phyloP scores from a whole-genome alignment of 768 basidiomycete species.

The Mycena rebaudengoi region DNA sequence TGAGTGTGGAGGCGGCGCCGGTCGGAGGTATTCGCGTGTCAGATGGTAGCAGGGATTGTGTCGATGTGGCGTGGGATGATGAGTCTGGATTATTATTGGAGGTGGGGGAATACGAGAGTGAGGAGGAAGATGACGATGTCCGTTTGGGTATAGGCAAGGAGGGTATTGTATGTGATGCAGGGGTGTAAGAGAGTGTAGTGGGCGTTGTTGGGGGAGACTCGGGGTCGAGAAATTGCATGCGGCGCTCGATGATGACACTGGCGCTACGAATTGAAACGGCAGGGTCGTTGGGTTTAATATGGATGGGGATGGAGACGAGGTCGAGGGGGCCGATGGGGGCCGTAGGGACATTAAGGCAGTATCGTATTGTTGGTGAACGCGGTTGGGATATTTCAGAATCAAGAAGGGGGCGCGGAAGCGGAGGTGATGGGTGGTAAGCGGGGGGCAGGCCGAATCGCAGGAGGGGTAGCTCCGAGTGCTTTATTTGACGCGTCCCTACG shows the following conservation, averaged over 20 bases:
- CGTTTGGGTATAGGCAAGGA: conserved; percentile 35
- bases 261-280: conserved; percentile 67
- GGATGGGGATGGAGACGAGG: conserved; percentile 71
- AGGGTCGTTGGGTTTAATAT: conserved; percentile 67
- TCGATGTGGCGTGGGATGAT: conserved; percentile 23
- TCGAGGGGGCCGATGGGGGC: conserved; percentile 76
- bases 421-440: conserved; percentile 44
- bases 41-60: conserved; percentile 26
- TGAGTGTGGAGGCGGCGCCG: conserved; percentile 32
- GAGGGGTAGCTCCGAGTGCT: conserved; percentile 77
- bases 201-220: conserved; percentile 31
- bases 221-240: conserved; percentile 59
- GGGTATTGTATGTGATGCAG: conserved; percentile 28
- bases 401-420: conserved; percentile 47
- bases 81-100: conserved; percentile 22
- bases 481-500: conserved; percentile 73
- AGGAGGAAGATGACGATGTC: conserved; percentile 42
- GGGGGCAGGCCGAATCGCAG: conserved; percentile 72
- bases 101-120: conserved; percentile 29
- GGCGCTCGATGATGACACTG: conserved; percentile 73
- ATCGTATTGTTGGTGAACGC: conserved; percentile 66
- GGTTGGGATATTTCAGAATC: conserved; percentile 59
- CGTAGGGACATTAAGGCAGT: conserved; percentile 63
- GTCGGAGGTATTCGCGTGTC: conserved; percentile 4
- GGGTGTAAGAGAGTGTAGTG: conserved; percentile 29